These are phyloP conservation scores for Cyclotella atomus DNA, from an alignment of 108 stramenopile genomes.

Conservation along the genomic window DNA sequence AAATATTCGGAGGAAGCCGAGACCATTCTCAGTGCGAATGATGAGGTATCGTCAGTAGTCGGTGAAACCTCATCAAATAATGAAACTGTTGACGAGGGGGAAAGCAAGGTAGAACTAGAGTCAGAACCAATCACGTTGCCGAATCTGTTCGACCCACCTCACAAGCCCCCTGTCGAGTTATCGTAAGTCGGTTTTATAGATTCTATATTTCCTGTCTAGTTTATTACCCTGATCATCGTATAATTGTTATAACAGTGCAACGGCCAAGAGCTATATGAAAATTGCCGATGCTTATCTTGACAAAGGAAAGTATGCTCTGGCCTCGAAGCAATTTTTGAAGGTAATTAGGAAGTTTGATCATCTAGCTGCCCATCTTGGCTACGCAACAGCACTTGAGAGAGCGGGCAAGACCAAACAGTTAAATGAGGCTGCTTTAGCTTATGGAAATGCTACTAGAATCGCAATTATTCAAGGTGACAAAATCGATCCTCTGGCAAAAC, in stretches of 20 bases:
- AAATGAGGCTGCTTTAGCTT: slow-evolving; percentile 38
- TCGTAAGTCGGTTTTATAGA: slow-evolving; percentile 22
- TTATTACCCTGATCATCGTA: not conserved
- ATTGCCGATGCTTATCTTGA: slow-evolving; percentile 61
- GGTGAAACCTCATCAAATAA: not conserved
- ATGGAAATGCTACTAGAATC: slow-evolving; percentile 50
- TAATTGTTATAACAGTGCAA: slow-evolving; percentile 14
- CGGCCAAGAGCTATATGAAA: slow-evolving; percentile 59
- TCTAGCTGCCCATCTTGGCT: slow-evolving; percentile 54
- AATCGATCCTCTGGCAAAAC: slow-evolving; percentile 36
- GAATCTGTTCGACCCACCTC: slow-evolving; percentile 22
- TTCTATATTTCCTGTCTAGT: not conserved
- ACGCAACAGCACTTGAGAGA: slow-evolving; percentile 57
- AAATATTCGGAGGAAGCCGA: not conserved
- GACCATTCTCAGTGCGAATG: not conserved
- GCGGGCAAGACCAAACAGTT: slow-evolving; percentile 49
- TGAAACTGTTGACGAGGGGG: not conserved
- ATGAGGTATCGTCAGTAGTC: not conserved
- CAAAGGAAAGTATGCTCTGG: slow-evolving; percentile 47
- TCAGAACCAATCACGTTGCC: slow-evolving; percentile 30
- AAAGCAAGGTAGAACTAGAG: not conserved
- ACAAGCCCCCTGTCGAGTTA: slow-evolving; percentile 26
- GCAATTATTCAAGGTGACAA: slow-evolving; percentile 49
- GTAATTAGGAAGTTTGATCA: slow-evolving; percentile 56
- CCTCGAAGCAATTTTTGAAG: slow-evolving; percentile 61